phyloP scores from a whole-genome alignment of 2,329 filamentous ascomycete species.

The Zalaria sp. region DNA sequence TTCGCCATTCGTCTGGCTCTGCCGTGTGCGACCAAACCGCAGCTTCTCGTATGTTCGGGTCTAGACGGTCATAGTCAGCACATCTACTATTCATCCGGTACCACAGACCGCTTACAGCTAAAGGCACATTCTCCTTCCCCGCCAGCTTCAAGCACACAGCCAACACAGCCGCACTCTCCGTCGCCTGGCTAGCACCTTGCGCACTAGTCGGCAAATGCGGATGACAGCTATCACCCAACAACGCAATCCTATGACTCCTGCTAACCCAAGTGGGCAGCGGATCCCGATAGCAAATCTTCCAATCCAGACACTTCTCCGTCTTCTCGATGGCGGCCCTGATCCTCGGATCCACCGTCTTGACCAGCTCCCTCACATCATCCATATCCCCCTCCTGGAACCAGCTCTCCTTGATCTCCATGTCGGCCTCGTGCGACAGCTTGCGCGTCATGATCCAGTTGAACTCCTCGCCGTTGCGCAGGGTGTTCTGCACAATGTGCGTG shows the following conservation, averaged over 20 bases:
- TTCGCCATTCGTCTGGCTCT: background rate
- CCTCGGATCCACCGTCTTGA: conserved; percentile 25
- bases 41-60: background rate
- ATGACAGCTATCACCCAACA: conserved; percentile 38
- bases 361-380: conserved; percentile 26
- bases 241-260: conserved; percentile 29
- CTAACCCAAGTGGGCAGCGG: conserved; percentile 38
- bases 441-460: conserved; percentile 38
- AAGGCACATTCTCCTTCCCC: conserved; percentile 21
- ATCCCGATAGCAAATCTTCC: conserved; percentile 40
- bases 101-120: background rate
- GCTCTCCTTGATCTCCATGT: conserved; percentile 28
- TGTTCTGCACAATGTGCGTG: conserved; percentile 35
- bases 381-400: conserved; percentile 28
- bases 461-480: conserved; percentile 35
- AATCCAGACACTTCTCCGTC: conserved; percentile 24
- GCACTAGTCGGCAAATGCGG: conserved; percentile 37
- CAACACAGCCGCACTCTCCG: conserved; percentile 32
- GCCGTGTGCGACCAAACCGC: background rate
- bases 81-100: background rate
- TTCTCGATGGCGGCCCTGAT: conserved; percentile 29
- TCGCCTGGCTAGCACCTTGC: conserved; percentile 36
- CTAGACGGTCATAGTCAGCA: conserved; percentile 5
- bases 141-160: conserved; percentile 27
- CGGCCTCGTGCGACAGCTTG: conserved; percentile 21